A percentile compares a stretch with the other conserved stretches of the same genome.
phyloP scores from a whole-genome alignment of 495 filamentous ascomycete genomes.

The Astrothelium subdiscretum region DNA sequence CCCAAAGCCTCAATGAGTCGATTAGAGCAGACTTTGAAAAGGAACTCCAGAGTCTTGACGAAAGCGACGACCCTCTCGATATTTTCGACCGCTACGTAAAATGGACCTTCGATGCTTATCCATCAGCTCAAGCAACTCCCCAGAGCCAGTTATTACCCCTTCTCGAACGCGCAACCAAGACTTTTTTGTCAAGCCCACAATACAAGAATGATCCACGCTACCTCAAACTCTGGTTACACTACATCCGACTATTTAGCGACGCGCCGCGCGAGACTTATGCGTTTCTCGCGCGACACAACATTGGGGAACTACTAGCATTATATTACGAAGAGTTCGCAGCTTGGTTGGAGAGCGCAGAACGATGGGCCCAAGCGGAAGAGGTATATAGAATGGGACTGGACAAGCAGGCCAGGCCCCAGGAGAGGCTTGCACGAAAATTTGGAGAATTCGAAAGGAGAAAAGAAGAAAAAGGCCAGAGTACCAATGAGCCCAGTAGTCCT shows the following conservation, averaged over 20 bases:
- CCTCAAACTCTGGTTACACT: conserved; percentile 84
- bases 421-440: conserved; percentile 76
- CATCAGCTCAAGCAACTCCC: conserved; percentile 81
- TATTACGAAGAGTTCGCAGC: conserved; percentile 96
- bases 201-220: conserved; percentile 95
- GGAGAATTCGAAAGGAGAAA: conserved; percentile 76
- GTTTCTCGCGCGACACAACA: conserved; percentile 75
- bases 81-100: conserved; percentile 93
- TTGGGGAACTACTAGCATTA: conserved; percentile 80
- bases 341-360: conserved; percentile 74
- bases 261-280: conserved; percentile 83
- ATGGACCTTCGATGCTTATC: conserved; percentile 92
- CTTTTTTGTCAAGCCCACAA: conserved; percentile 69
- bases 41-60: conserved; percentile 63
- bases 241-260: conserved; percentile 86
- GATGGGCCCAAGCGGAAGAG: conserved; percentile 89
- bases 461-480: conserved; percentile 44
- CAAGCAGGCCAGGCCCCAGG: conserved; percentile 69
- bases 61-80: conserved; percentile 91
- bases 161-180: conserved; percentile 82
- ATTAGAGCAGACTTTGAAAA: conserved; percentile 79
- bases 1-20: conserved; percentile 58
- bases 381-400: conserved; percentile 83
- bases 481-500: conserved; percentile 64
- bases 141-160: conserved; percentile 80